phyloP scores from a whole-genome alignment of 129 eudicot genomes.

The Centaurea solstitialis region DNA sequence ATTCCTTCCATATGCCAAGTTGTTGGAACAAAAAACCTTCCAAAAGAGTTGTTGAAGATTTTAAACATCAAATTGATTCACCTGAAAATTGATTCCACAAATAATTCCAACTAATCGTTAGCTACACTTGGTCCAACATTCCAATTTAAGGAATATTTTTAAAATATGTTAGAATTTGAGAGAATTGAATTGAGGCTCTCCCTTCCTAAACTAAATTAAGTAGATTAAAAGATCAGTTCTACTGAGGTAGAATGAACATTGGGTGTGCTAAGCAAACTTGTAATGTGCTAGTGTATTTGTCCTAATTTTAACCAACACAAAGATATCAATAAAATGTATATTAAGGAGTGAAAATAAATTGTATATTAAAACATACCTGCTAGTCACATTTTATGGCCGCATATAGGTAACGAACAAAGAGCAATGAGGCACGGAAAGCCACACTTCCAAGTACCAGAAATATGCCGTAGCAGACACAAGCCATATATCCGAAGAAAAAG shows the following conservation, averaged over 20 bases:
- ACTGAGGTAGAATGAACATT: too few species aligned
- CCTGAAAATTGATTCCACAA: background rate
- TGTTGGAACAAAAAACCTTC: background rate
- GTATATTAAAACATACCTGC: background rate
- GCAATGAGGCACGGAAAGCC: constrained; percentile 47
- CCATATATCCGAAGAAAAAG: constrained; percentile 56
- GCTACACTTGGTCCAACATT: background rate
- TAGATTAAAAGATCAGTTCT: too few species aligned
- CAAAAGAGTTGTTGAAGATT: background rate
- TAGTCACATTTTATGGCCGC: constrained; percentile 51
- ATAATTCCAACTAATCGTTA: background rate
- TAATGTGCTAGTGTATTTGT: too few species aligned
- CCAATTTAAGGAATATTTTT: background rate
- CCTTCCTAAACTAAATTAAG: background rate
- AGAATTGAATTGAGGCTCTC: background rate
- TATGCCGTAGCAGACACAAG: constrained; percentile 47
- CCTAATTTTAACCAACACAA: too few species aligned
- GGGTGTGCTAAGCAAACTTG: too few species aligned
- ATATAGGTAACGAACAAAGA: constrained; percentile 51
- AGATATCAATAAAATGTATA: too few species aligned
- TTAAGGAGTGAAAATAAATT: too few species aligned
- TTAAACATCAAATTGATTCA: background rate
- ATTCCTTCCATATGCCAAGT: background rate
- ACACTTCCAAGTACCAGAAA: constrained; percentile 56
- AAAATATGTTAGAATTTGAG: background rate